These are phyloP conservation scores for Ramaria sp. DNA, from an alignment of 768 basidiomycete genomes.

Conservation along the genomic window DNA sequence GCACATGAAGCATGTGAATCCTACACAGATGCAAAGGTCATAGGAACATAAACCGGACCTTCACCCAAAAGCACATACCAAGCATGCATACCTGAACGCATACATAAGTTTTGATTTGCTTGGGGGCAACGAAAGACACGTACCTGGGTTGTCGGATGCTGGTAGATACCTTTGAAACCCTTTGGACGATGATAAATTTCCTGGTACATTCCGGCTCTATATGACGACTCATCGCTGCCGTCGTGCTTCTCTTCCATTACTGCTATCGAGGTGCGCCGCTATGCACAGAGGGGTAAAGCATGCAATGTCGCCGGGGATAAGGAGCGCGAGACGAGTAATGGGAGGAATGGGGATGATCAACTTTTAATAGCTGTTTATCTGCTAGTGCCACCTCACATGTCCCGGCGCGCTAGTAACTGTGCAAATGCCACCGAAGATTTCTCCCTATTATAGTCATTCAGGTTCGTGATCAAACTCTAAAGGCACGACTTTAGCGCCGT, in stretches of 20 bases:
- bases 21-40: neutral
- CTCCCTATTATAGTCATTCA: neutral
- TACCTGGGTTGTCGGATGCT: conserved; percentile 45
- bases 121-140: too few relatives aligned
- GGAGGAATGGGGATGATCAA: conserved; percentile 1
- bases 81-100: conserved; percentile 32
- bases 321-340: neutral
- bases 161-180: conserved; percentile 46
- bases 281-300: neutral
- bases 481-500: neutral
- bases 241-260: conserved; percentile 4
- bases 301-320: neutral
- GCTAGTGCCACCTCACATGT: conserved; percentile 5
- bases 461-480: neutral
- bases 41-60: conserved; percentile 24
- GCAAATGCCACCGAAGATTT: neutral
- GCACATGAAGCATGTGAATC: conserved; percentile 12
- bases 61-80: conserved; percentile 34
- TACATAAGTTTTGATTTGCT: neutral
- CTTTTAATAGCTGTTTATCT: neutral
- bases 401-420: neutral
- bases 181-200: conserved; percentile 33
- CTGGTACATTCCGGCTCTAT: neutral
- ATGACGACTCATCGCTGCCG: neutral
- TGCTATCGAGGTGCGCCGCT: neutral